A percentile compares a stretch with the other conserved stretches of the same genome.
Evolutionary conservation across 148 eudicot species (phyloP).

Genomic region (Chenopodium berlandieri): DNA sequence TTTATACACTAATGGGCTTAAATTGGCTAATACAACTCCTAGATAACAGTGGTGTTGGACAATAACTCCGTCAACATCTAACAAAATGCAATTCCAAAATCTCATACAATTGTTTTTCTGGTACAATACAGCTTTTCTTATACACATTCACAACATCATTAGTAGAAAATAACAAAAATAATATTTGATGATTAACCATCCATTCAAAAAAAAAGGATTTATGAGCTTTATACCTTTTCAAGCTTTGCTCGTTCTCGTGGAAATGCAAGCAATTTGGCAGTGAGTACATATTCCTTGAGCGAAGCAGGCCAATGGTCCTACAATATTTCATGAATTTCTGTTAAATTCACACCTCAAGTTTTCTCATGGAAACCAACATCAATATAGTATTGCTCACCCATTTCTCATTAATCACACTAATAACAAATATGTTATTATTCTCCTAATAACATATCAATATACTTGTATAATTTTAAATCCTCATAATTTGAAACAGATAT

Average conservation of each 20-base stretch:
- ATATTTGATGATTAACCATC: too few species aligned
- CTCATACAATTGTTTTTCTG: neutral
- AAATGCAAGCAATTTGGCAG: conserved; percentile 50
- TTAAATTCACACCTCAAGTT: too few species aligned
- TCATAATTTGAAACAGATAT: too few species aligned
- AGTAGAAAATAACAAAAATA: neutral
- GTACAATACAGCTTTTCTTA: neutral
- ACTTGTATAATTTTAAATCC: too few species aligned
- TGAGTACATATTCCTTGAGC: conserved; percentile 60
- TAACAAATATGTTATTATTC: too few species aligned
- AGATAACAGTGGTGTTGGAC: neutral
- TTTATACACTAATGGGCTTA: too few species aligned
- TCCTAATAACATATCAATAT: too few species aligned
- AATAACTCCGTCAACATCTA: neutral
- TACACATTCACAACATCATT: neutral
- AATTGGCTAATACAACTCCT: too few species aligned
- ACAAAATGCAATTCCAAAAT: neutral
- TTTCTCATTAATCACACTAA: too few species aligned
- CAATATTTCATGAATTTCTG: neutral
- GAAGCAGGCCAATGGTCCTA: conserved; percentile 85
- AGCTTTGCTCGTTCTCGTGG: conserved; percentile 69
- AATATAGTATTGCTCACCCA: too few species aligned
- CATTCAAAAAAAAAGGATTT: neutral
- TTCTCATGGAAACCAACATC: too few species aligned
- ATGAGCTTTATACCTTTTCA: conserved; percentile 43